Percentiles rank a stretch among this genome's conserved stretches.
These are phyloP conservation scores for Macadamia integrifolia DNA, from an alignment of 164 flowering plant genomes.

Conservation along the genomic window DNA sequence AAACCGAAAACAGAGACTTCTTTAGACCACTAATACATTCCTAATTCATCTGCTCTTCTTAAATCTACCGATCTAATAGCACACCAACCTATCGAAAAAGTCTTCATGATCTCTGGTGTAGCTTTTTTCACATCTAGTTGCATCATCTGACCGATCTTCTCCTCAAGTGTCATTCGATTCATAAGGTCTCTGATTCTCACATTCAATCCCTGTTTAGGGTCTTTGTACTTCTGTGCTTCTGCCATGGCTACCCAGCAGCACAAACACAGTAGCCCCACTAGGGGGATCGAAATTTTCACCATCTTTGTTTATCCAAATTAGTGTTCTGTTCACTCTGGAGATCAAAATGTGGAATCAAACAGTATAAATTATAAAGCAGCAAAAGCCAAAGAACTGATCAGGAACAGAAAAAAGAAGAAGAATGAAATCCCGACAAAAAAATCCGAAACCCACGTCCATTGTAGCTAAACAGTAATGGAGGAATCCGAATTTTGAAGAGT, in stretches of 20 bases:
- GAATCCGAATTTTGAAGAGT: too few species aligned
- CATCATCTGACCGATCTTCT: constrained; percentile 7
- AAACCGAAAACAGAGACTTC: background rate
- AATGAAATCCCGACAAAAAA: too few species aligned
- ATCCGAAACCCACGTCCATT: too few species aligned
- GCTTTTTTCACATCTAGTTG: constrained; percentile 1
- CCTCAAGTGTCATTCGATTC: constrained; percentile 5
- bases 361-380: too few species aligned
- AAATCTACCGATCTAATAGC: too few species aligned
- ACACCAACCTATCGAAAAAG: constrained; percentile 5
- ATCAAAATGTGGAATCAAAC: too few species aligned
- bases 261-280: constrained; percentile 19
- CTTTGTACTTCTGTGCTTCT: constrained; percentile 7
- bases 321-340: background rate
- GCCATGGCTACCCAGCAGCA: constrained; percentile 7
- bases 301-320: constrained; percentile 2
- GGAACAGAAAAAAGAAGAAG: too few species aligned
- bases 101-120: constrained; percentile 5
- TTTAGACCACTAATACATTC: too few species aligned
- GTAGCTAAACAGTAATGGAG: too few species aligned
- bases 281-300: constrained; percentile 13
- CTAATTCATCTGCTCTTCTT: too few species aligned
- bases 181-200: constrained; percentile 1
- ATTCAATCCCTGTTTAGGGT: constrained; percentile 5
- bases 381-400: too few species aligned